Evolutionary conservation across 257 asterid genomes (phyloP).

Genomic region (Scutellaria minor): DNA sequence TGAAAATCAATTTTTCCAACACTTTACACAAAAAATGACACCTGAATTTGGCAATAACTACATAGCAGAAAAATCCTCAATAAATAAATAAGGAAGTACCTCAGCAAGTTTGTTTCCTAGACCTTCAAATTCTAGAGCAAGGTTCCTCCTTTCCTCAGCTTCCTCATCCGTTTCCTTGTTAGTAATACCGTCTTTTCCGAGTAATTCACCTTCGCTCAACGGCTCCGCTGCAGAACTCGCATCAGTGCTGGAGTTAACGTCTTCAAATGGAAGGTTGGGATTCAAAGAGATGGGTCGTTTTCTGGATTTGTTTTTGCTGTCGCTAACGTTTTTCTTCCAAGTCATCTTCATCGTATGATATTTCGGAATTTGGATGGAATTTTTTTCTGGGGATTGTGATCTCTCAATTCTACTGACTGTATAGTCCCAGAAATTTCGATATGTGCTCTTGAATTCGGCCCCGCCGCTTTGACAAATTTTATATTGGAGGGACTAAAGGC

Average conservation of each 20-base stretch:
- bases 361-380: not conserved
- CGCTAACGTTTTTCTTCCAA: conserved; percentile 62
- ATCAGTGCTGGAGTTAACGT: conserved; percentile 30
- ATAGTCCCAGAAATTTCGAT: not conserved
- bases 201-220: conserved; percentile 21
- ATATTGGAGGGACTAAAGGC: too few species aligned
- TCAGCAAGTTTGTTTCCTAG: conserved; percentile 82
- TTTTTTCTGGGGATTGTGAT: not conserved
- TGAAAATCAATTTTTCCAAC: not conserved
- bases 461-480: not conserved
- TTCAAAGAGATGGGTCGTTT: conserved; percentile 55
- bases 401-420: too few species aligned
- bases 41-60: conserved; percentile 30
- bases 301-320: conserved; percentile 43
- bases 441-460: not conserved
- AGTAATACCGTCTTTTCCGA: conserved; percentile 27
- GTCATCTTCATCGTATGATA: conserved; percentile 75
- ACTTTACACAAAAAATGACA: not conserved
- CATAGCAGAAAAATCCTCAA: not conserved
- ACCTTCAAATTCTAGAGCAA: conserved; percentile 59
- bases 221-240: conserved; percentile 28
- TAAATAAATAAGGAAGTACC: conserved; percentile 37
- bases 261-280: conserved; percentile 74
- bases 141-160: conserved; percentile 44
- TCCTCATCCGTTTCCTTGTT: conserved; percentile 32